Evolutionary conservation across 2,329 filamentous ascomycete genomes (phyloP).

Genomic region (Colletotrichum falcatum): DNA sequence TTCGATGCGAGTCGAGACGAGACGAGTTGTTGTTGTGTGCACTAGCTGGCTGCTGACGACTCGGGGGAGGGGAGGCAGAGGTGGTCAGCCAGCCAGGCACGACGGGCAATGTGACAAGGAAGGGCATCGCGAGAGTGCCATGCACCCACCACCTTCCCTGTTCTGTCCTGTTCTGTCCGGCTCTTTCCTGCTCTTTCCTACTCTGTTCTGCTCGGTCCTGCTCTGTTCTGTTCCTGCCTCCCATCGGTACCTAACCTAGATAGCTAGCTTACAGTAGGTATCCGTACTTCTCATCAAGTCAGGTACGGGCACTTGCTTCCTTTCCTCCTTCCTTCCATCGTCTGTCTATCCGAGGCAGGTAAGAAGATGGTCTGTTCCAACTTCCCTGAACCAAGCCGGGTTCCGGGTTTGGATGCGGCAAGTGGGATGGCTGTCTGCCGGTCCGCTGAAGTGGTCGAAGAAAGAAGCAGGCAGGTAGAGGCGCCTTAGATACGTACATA

Average conservation of each 20-base stretch:
- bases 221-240: neutral
- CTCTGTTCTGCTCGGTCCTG: too few relatives aligned
- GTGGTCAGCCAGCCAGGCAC: constrained; percentile 6
- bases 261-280: too few relatives aligned
- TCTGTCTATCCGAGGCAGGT: constrained; percentile 10
- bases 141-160: constrained; percentile 4
- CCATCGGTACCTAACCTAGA: too few relatives aligned
- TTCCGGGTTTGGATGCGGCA: neutral
- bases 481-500: neutral
- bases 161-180: neutral
- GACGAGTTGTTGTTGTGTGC: neutral
- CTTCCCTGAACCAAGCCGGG: constrained; percentile 6
- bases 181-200: neutral
- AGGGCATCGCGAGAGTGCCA: neutral
- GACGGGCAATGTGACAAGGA: constrained; percentile 11
- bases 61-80: neutral
- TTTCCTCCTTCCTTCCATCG: neutral
- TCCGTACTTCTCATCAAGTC: too few relatives aligned
- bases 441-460: neutral
- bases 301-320: neutral
- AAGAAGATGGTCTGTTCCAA: neutral
- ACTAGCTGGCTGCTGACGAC: constrained; percentile 3
- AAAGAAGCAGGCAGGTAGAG: neutral
- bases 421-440: neutral
- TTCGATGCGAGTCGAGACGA: neutral